Percentiles rank a stretch among this genome's conserved stretches.
Evolutionary conservation across 208 protist species (phyloP).

Genomic region (Acanthamoeba healyi): DNA sequence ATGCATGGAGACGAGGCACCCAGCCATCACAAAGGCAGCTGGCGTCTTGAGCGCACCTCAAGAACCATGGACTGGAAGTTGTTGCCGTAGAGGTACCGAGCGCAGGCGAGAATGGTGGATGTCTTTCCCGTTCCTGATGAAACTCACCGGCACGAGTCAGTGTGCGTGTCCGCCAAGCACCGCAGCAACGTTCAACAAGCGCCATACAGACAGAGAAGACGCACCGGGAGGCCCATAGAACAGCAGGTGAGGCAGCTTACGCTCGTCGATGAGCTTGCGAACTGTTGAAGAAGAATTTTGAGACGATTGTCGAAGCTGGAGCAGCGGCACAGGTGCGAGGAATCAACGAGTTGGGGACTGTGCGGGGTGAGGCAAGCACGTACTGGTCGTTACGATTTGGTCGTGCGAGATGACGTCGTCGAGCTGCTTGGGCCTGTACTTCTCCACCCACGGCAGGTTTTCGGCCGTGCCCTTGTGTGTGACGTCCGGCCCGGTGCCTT

Average conservation of each 20-base stretch:
- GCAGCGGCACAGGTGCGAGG: not conserved
- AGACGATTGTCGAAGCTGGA: no score
- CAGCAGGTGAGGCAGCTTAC: conserved; percentile 97
- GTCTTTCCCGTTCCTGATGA: conserved; percentile 94
- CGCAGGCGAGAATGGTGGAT: conserved; percentile 94
- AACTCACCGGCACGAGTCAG: no score
- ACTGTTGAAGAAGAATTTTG: no score
- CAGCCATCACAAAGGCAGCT: no score
- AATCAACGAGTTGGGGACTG: not conserved
- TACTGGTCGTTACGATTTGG: conserved; percentile 93
- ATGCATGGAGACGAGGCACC: no score
- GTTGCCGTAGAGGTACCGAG: conserved; percentile 95
- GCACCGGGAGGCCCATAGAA: conserved; percentile 97
- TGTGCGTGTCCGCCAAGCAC: no score
- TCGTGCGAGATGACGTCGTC: conserved; percentile 95
- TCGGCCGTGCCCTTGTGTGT: not conserved
- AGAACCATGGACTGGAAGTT: conserved; percentile 91
- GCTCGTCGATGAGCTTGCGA: conserved; percentile 93
- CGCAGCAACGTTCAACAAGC: no score
- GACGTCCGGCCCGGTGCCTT: no score
- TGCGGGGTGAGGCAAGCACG: not conserved
- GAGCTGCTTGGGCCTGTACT: conserved; percentile 95
- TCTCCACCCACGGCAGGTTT: conserved; percentile 95
- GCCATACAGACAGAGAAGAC: not conserved
- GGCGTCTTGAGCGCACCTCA: no score